Base-by-base conservation (phyloP, 2,329 filamentous ascomycete species). In the Madurella fahalii region DNA sequence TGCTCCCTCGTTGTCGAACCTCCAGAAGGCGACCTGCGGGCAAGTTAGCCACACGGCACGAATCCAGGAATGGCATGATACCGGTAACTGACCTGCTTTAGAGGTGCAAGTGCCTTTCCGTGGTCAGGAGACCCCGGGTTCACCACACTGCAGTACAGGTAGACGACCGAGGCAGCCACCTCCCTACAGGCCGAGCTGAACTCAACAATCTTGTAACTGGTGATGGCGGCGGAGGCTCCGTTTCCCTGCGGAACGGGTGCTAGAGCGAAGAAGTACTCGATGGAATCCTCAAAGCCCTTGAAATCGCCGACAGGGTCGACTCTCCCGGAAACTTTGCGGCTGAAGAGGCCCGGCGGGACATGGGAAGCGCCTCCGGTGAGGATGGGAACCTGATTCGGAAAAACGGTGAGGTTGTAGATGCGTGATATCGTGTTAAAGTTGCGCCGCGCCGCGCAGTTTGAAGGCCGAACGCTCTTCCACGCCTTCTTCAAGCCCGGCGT, bases 241-340 rank as follows among this genome's bases (percentile, higher is more conserved):
- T 67, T 67, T 47, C 58, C 63, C 48, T 60, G 49, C 2, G 71
- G 68, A 4, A 69, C 55, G 1, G 71, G 71, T 2, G 74, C 66
- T 7, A 76, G 64, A 7, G 71, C 71, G 54, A 75, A 75, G 60
- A 76, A 76, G 60, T 74, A 74, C 63, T 75, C 73, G 50, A 73
- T 71, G 16, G 69, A 72, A 45, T 74, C 69, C 40, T 72, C 65
- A 50, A 74, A 74, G 11, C 69, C 69, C 13, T 62, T 64, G 59
- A 75, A 76, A 43, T 73, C 69, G 54, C 74, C 74, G 11, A 75
- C 62, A 2, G 74, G 73, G 9, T 69, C 66, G 52, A 75, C 68
- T 2, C 73, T 65, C 15, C 74, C 74, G 8, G 62, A 66, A 8
- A 71, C 71, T 15, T 73, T 60, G 7, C 65, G 51, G 53, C 61